Evolutionary conservation across 2,329 filamentous ascomycete genomes (phyloP).

Genomic region (Bipolaris oryzae): DNA sequence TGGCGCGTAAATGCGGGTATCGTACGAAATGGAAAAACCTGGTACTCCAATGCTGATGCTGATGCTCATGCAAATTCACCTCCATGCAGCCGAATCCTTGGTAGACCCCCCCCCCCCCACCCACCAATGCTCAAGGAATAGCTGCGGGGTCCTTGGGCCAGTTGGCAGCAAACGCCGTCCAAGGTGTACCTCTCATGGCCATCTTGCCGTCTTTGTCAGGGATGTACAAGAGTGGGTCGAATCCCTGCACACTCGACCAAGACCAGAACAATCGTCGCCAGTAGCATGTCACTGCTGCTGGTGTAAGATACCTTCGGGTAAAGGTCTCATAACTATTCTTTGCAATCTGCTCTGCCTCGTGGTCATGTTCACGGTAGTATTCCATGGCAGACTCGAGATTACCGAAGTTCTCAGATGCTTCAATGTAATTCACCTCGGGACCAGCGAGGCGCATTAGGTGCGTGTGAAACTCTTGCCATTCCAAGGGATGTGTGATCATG

Average conservation of each 20-base stretch:
- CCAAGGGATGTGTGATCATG: slow-evolving; percentile 40
- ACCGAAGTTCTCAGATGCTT: slow-evolving; percentile 39
- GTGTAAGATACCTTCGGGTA: slow-evolving; percentile 39
- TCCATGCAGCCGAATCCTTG: slow-evolving; percentile 3
- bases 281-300: slow-evolving; percentile 44
- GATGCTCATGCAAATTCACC: slow-evolving; percentile 22
- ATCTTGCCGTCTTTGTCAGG: slow-evolving; percentile 32
- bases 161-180: slow-evolving; percentile 44
- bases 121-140: slow-evolving; percentile 28
- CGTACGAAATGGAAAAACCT: slow-evolving; percentile 16
- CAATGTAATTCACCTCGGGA: slow-evolving; percentile 41
- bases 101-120: no score
- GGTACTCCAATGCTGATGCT: slow-evolving; percentile 21
- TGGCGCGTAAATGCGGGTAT: slow-evolving; percentile 24
- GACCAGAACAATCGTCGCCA: slow-evolving; percentile 42
- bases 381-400: slow-evolving; percentile 43
- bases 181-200: slow-evolving; percentile 41
- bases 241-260: slow-evolving; percentile 41
- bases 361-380: slow-evolving; percentile 38
- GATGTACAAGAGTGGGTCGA: slow-evolving; percentile 36
- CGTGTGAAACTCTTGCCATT: slow-evolving; percentile 46
- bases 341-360: slow-evolving; percentile 39
- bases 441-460: slow-evolving; percentile 42
- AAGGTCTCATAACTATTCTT: slow-evolving; percentile 42
- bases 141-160: slow-evolving; percentile 40